These are phyloP conservation scores for Suzukiozyma palmioleophila DNA, from an alignment of 1,139 yeast genomes.

Conservation along the genomic window DNA sequence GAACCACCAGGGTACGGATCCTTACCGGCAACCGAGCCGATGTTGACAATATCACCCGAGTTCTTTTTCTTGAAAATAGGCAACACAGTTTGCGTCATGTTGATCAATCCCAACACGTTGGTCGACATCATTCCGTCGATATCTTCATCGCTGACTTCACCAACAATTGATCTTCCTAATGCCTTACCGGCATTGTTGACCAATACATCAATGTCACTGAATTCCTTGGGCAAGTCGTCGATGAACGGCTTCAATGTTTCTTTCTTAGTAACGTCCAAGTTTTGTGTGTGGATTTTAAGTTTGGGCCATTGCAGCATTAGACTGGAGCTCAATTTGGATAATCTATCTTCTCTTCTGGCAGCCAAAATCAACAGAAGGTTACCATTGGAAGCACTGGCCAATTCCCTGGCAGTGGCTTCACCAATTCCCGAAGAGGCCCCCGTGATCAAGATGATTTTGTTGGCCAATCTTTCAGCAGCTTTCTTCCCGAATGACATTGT, in stretches of 20 bases:
- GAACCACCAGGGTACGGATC: constrained; percentile 51
- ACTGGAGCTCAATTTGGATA: constrained; percentile 42
- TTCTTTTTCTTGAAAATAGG: constrained; percentile 57
- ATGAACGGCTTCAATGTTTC: constrained; percentile 52
- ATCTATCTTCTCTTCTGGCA: constrained; percentile 63
- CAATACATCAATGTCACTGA: constrained; percentile 58
- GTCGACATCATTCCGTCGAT: constrained; percentile 65
- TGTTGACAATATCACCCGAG: constrained; percentile 44
- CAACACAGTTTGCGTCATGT: constrained; percentile 61
- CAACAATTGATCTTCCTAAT: constrained; percentile 62
- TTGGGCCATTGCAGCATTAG: constrained; percentile 43
- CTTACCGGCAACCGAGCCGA: constrained; percentile 51
- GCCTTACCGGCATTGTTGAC: constrained; percentile 86
- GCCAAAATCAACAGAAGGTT: constrained; percentile 58
- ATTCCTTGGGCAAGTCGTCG: constrained; percentile 46
- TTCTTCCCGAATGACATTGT: constrained; percentile 40
- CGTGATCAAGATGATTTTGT: constrained; percentile 32
- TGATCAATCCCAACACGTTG: constrained; percentile 68
- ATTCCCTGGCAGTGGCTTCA: constrained; percentile 69
- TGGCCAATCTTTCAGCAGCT: constrained; percentile 43
- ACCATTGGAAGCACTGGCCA: constrained; percentile 67
- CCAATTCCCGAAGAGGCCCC: constrained; percentile 55
- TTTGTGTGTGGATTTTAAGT: constrained; percentile 43
- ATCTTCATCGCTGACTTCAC: constrained; percentile 50
- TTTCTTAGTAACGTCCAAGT: constrained; percentile 58